A percentile compares a stretch with the other conserved stretches of the same genome.
phyloP scores from a whole-genome alignment of 2,329 filamentous ascomycete genomes.

The Botrytis deweyae region DNA sequence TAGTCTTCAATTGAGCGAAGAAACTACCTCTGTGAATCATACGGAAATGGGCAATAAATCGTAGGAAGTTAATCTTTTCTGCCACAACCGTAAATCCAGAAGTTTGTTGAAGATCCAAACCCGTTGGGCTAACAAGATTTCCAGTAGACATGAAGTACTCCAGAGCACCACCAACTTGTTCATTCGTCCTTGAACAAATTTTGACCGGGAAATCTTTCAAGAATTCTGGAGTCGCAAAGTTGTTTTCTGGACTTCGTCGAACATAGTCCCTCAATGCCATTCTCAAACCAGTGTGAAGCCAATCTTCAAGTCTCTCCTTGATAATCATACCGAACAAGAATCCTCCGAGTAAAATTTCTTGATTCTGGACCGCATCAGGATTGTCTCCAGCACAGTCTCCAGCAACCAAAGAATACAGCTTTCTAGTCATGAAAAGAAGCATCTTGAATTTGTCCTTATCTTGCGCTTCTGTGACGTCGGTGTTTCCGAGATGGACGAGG shows the following conservation, averaged over 20 bases:
- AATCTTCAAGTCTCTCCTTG: conserved; percentile 92
- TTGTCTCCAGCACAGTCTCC: conserved; percentile 94
- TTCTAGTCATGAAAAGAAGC: conserved; percentile 93
- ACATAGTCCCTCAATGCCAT: conserved; percentile 56
- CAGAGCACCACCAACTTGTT: conserved; percentile 81
- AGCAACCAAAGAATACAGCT: conserved; percentile 88
- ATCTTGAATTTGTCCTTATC: conserved; percentile 91
- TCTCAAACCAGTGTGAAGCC: conserved; percentile 60
- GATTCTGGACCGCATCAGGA: conserved; percentile 93
- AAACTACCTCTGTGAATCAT: conserved; percentile 99
- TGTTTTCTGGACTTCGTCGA: conserved; percentile 57
- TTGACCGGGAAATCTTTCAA: conserved; percentile 73
- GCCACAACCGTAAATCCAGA: conserved; percentile 96
- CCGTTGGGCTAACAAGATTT: conserved; percentile 86
- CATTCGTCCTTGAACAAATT: conserved; percentile 79
- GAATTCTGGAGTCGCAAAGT: conserved; percentile 78
- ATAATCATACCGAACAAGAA: conserved; percentile 94
- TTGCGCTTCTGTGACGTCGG: conserved; percentile 78
- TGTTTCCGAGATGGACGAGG: conserved; percentile 84
- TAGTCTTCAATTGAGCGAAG: conserved; percentile 96
- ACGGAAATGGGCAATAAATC: conserved; percentile 98
- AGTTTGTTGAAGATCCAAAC: conserved; percentile 89
- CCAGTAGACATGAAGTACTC: conserved; percentile 97
- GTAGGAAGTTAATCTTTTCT: conserved; percentile 98
- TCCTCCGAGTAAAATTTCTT: conserved; percentile 89